These are phyloP conservation scores for Blastosporella zonata DNA, from an alignment of 1,284 basidiomycete genomes.

Conservation along the genomic window DNA sequence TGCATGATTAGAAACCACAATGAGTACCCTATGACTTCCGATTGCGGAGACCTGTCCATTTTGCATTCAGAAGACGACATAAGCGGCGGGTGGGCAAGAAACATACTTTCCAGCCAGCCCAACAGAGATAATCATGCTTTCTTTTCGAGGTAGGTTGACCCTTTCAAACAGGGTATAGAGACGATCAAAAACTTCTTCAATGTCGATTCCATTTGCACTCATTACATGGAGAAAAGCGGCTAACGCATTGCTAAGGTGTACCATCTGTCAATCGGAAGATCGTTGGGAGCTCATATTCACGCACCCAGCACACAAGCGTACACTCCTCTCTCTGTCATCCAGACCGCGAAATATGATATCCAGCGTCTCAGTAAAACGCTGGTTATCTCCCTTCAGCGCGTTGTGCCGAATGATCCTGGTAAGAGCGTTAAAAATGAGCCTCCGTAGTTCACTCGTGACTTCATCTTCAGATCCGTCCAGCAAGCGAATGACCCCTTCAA, in stretches of 20 bases:
- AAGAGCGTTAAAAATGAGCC: constrained; percentile 43
- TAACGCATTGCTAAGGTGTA: constrained; percentile 33
- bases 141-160: constrained; percentile 45
- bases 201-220: constrained; percentile 28
- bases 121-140: constrained; percentile 59
- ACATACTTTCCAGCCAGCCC: constrained; percentile 64
- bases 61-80: background rate
- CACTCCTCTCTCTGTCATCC: constrained; percentile 51
- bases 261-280: background rate
- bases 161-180: constrained; percentile 48
- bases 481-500: constrained; percentile 39
- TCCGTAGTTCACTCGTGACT: constrained; percentile 44
- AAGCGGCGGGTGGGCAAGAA: background rate
- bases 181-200: constrained; percentile 44
- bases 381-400: constrained; percentile 30
- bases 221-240: constrained; percentile 45
- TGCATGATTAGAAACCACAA: constrained; percentile 69
- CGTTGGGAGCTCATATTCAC: constrained; percentile 19
- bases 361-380: constrained; percentile 35
- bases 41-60: constrained; percentile 42
- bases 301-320: constrained; percentile 68
- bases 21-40: constrained; percentile 55
- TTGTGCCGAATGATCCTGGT: constrained; percentile 48
- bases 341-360: constrained; percentile 47
- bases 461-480: constrained; percentile 45